Evolutionary conservation across 371 early-diverging fungal species (phyloP).

Genomic region (Rhizopus arrhizus): DNA sequence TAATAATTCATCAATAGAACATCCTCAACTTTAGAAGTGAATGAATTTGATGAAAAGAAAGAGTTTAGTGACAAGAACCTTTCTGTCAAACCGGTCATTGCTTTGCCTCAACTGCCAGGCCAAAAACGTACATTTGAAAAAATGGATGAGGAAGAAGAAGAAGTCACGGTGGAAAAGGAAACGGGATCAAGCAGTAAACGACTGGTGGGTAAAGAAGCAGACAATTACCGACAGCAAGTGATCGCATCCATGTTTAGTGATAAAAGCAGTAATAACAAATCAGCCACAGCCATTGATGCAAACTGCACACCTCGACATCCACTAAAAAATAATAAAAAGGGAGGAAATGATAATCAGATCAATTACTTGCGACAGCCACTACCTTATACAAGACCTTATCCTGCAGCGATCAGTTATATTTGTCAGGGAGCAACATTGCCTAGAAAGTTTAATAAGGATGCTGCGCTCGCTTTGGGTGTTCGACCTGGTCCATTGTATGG

Average conservation of each 20-base stretch:
- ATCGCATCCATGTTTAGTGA: constrained; percentile 53
- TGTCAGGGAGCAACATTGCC: constrained; percentile 75
- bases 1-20: constrained; percentile 35
- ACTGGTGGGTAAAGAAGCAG: constrained; percentile 23
- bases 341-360: not conserved
- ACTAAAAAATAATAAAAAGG: not conserved
- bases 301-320: constrained; percentile 40
- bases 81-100: constrained; percentile 62
- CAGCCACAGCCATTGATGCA: constrained; percentile 44
- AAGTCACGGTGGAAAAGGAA: constrained; percentile 11
- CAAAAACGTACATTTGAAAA: constrained; percentile 20
- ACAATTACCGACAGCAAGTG: constrained; percentile 38
- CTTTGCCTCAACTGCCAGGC: constrained; percentile 45
- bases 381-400: constrained; percentile 49
- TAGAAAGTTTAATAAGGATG: constrained; percentile 82
- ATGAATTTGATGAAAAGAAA: not conserved
- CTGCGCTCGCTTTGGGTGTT: constrained; percentile 78
- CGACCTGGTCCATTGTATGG: constrained; percentile 74
- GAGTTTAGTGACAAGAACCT: constrained; percentile 68
- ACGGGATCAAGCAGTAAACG: not conserved
- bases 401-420: constrained; percentile 69
- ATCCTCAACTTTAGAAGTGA: constrained; percentile 34
- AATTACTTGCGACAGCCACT: constrained; percentile 31
- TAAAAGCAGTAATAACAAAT: constrained; percentile 14
- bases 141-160: constrained; percentile 18